phyloP scores from a whole-genome alignment of 306 rosid genomes.

The Quercus aquifolioides region DNA sequence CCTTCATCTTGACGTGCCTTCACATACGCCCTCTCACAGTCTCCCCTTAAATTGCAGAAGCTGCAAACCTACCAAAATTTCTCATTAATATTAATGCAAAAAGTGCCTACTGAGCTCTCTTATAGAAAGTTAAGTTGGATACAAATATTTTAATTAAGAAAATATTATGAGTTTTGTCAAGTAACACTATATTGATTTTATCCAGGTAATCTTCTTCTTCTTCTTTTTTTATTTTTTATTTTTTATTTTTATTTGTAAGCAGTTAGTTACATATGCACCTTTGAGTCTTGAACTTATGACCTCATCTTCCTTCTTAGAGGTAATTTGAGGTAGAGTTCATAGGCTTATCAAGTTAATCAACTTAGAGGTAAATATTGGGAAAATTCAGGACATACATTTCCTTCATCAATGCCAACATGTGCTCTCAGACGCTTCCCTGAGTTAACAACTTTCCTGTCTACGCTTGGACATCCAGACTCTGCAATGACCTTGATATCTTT shows the following conservation, averaged over 20 bases:
- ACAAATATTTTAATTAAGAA: background rate
- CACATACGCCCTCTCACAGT: slow-evolving; percentile 74
- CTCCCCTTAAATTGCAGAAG: slow-evolving; percentile 73
- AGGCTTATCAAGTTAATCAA: background rate
- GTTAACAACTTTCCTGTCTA: slow-evolving; percentile 75
- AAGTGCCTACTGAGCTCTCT: slow-evolving; percentile 12
- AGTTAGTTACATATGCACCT: too few relatives aligned
- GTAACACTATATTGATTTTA: background rate
- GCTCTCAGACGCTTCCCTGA: slow-evolving; percentile 88
- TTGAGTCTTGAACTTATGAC: too few relatives aligned
- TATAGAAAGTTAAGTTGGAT: background rate
- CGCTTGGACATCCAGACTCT: slow-evolving; percentile 75
- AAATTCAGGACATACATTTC: slow-evolving; percentile 55
- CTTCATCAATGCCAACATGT: slow-evolving; percentile 66
- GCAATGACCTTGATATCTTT: slow-evolving; percentile 61
- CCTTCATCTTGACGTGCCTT: slow-evolving; percentile 72
- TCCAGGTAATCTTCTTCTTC: background rate
- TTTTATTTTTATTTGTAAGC: too few relatives aligned
- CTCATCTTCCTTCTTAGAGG: too few relatives aligned
- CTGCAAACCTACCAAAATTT: slow-evolving; percentile 64
- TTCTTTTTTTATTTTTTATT: too few relatives aligned
- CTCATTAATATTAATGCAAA: slow-evolving; percentile 19
- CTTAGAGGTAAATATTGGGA: slow-evolving; percentile 2
- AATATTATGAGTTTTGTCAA: background rate
- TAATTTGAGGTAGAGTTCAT: too few relatives aligned